Evolutionary conservation across 345 rosid species (phyloP), one percentile per base, ranked within the genome.

Genomic region (Jatropha curcas): DNA sequence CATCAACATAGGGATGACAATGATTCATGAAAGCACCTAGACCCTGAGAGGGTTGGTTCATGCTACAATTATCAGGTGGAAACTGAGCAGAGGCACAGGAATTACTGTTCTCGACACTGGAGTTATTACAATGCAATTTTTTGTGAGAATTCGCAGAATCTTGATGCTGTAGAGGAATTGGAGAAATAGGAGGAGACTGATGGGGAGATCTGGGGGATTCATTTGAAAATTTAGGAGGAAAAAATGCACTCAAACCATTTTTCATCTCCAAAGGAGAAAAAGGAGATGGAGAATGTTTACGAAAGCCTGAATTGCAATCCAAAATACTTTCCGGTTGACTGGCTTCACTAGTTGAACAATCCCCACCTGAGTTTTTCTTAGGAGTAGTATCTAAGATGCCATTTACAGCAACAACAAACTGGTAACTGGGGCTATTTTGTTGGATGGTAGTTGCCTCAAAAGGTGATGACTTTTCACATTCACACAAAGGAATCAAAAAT

Each of bases 401-500:
- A 76, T 86, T 85, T 6, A 84, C 81, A 53, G 89, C 84, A 68
- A 77, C 79, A 67, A 77, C 81, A 73, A 80, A 88, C 27, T 80
- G 84, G 71, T 81, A 79, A 57, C 85, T 87, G 70, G 85, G 77
- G 75, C 58, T 77, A 61, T 46, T 71, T 43, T 82, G 85, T 62
- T 79, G 82, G 60, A 80, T 77, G 59, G 74, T 77, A 70, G 71
- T 51, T 66, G 62, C 82, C 53, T 83, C 89, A 51, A 79, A 67
- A 64, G 83, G 70, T 45, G 86, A 71, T 43, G 76, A 22, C 24
- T 41, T 82, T 68, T 84, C 88, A 65, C 59, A 72, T 64, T 87
- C 91, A n/a, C 77, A 71, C 34, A 80, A 66, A 63, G 93, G 93
- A 83, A 89, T 84, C 77, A 89, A 65, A 78, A 89, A 86, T 71